A percentile compares a stretch with the other conserved stretches of the same genome.
phyloP scores from a whole-genome alignment of 2,329 filamentous ascomycete species.

The Lachnellula hyalina region DNA sequence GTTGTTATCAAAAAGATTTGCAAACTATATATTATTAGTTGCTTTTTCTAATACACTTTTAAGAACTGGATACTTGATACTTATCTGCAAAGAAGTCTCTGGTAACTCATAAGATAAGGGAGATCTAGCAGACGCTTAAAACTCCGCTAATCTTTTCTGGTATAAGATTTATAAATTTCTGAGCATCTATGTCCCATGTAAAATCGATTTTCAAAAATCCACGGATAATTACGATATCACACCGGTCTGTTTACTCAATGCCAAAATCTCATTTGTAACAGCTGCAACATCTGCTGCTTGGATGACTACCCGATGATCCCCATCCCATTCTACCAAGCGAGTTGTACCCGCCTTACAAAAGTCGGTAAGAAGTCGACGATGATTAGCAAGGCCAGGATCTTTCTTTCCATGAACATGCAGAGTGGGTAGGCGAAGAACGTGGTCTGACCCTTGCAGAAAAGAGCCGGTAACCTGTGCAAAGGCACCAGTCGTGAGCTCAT shows the following conservation, averaged over 20 bases:
- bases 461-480: not conserved
- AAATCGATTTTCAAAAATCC: too few species aligned
- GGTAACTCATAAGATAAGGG: not conserved
- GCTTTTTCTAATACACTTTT: not conserved
- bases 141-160: too few species aligned
- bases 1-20: not conserved
- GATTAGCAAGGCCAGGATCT: not conserved
- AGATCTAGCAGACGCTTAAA: too few species aligned
- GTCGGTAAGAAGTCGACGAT: not conserved
- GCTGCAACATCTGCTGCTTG: not conserved
- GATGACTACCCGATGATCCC: not conserved
- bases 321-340: not conserved
- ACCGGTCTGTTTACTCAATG: not conserved
- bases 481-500: not conserved
- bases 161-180: too few species aligned
- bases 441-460: not conserved
- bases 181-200: too few species aligned
- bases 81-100: not conserved
- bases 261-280: not conserved
- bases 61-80: not conserved
- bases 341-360: not conserved
- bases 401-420: not conserved
- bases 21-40: not conserved
- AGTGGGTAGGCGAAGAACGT: not conserved
- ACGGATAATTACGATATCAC: not conserved